Evolutionary conservation across 2,329 filamentous ascomycete genomes (phyloP).

Genomic region (Colletotrichum euphorbiae): DNA sequence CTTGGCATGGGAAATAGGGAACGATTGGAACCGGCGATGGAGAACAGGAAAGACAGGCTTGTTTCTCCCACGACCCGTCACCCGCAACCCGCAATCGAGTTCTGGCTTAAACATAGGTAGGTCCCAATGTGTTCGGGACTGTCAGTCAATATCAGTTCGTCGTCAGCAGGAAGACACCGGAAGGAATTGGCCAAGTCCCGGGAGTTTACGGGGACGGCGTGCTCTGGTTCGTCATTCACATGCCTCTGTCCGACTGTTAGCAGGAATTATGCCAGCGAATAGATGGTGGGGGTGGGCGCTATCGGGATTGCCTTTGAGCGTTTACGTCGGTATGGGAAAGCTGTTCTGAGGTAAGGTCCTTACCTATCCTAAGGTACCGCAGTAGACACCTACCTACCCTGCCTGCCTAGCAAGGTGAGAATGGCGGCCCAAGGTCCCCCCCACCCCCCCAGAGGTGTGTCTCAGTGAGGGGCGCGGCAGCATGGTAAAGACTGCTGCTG

Average conservation of each 20-base stretch:
- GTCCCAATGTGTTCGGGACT: conserved; percentile 11
- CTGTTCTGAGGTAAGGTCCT: not conserved
- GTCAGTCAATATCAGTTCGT: not conserved
- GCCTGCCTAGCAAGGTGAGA: too few relatives aligned
- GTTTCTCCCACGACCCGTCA: conserved; percentile 6
- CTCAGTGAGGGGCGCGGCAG: conserved; percentile 21
- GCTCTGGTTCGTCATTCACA: conserved; percentile 20
- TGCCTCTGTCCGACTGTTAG: conserved; percentile 17
- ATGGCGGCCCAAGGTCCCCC: too few relatives aligned
- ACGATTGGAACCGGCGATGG: conserved; percentile 16
- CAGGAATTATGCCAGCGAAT: conserved; percentile 1
- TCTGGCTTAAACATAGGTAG: conserved; percentile 36
- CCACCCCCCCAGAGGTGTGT: not conserved
- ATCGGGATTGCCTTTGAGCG: not conserved
- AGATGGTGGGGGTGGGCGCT: not conserved
- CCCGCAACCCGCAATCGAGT: conserved; percentile 23
- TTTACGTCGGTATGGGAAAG: conserved; percentile 1
- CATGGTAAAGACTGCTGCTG: not conserved
- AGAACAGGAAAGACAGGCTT: not conserved
- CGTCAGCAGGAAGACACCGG: conserved; percentile 28
- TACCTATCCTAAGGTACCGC: too few relatives aligned
- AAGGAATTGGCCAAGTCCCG: conserved; percentile 17
- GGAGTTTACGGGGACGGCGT: conserved; percentile 32
- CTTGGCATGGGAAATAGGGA: not conserved
- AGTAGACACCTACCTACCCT: too few relatives aligned